These are phyloP conservation scores for Fusarium longipes DNA, from an alignment of 2,329 filamentous ascomycete species.

Conservation along the genomic window DNA sequence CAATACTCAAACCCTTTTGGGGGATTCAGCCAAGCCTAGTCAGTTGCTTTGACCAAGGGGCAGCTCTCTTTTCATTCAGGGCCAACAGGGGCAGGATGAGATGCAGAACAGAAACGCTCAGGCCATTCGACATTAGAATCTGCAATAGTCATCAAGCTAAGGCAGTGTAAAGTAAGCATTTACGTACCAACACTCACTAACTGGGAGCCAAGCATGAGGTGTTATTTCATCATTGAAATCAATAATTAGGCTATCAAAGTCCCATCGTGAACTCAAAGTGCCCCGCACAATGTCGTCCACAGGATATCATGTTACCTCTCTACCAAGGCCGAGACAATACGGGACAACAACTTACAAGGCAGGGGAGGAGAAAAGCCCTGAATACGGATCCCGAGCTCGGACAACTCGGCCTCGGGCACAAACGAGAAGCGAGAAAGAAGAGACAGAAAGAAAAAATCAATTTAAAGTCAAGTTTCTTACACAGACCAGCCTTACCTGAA, in stretches of 20 bases:
- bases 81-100: neutral
- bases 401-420: conserved; percentile 2
- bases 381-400: conserved; percentile 23
- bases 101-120: neutral
- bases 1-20: conserved; percentile 31
- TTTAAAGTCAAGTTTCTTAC: conserved; percentile 8
- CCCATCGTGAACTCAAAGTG: conserved; percentile 2
- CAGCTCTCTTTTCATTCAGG: conserved; percentile 14
- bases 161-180: conserved; percentile 26
- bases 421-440: neutral
- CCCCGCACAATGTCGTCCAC: conserved; percentile 36
- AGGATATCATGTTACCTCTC: too few relatives aligned
- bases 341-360: neutral
- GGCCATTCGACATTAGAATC: neutral
- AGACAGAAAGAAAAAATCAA: neutral
- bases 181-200: neutral
- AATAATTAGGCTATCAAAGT: neutral
- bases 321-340: conserved; percentile 4
- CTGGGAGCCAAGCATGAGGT: conserved; percentile 15
- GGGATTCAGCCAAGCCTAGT: conserved; percentile 32
- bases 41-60: conserved; percentile 39
- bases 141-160: conserved; percentile 16
- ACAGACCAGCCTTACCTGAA: conserved; percentile 1
- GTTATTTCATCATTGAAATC: conserved; percentile 33
- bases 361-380: neutral